phyloP scores from a whole-genome alignment of 148 eudicot species.

The Amaranthus cruentus region DNA sequence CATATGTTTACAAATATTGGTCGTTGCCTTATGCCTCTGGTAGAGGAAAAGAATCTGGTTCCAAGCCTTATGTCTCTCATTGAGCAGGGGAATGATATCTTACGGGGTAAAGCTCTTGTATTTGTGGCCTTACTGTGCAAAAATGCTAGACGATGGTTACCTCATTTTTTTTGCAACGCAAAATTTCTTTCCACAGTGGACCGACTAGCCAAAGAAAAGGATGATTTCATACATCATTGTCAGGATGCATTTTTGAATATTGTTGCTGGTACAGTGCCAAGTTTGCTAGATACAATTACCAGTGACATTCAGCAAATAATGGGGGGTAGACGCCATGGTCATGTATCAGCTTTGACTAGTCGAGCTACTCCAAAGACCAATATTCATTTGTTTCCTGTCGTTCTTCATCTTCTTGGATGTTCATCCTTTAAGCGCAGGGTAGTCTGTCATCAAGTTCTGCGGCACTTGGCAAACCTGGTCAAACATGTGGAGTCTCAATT shows the following conservation, averaged over 20 bases:
- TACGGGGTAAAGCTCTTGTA: constrained; percentile 85
- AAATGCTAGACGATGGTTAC: constrained; percentile 72
- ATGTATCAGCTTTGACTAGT: constrained; percentile 42
- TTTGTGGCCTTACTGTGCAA: constrained; percentile 87
- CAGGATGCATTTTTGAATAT: constrained; percentile 57
- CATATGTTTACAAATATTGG: constrained; percentile 64
- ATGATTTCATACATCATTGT: constrained; percentile 70
- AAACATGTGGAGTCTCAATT: constrained; percentile 75
- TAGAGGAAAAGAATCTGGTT: constrained; percentile 82
- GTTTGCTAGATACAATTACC: constrained; percentile 66
- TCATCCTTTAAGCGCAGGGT: constrained; percentile 67
- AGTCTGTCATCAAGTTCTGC: constrained; percentile 63
- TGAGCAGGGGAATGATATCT: constrained; percentile 89
- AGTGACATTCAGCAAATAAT: constrained; percentile 77
- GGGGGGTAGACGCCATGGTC: constrained; percentile 79
- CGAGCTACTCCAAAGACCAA: constrained; percentile 66
- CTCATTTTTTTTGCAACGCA: constrained; percentile 78
- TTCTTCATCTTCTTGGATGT: constrained; percentile 84
- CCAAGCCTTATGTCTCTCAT: constrained; percentile 70
- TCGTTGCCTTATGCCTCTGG: constrained; percentile 58
- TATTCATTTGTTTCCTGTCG: constrained; percentile 81
- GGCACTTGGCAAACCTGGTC: constrained; percentile 69
- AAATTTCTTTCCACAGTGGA: constrained; percentile 81
- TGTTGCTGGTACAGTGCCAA: constrained; percentile 69
- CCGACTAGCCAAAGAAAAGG: constrained; percentile 80